These are phyloP conservation scores for Infundibulicybe gibba DNA, from an alignment of 768 basidiomycete genomes.

Conservation along the genomic window DNA sequence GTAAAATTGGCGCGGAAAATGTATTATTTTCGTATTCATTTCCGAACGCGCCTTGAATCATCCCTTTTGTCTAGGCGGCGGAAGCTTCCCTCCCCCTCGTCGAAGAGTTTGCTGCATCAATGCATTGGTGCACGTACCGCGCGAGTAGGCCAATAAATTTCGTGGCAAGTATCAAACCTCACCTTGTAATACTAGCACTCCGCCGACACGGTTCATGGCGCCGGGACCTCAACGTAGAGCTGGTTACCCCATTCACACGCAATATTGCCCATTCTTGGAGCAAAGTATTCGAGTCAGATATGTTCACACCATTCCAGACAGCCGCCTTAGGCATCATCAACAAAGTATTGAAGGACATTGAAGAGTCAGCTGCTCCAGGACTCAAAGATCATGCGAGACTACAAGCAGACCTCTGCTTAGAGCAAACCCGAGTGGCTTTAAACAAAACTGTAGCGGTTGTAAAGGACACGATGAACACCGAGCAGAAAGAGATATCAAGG, in stretches of 20 bases:
- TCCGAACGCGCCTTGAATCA: neutral
- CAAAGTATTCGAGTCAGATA: constrained; percentile 55
- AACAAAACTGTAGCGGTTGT: constrained; percentile 45
- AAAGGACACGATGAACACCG: constrained; percentile 41
- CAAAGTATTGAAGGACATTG: constrained; percentile 46
- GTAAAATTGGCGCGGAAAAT: constrained; percentile 44
- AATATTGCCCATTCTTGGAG: constrained; percentile 58
- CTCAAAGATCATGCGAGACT: constrained; percentile 47
- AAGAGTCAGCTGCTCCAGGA: constrained; percentile 44
- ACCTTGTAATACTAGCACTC: constrained; percentile 27
- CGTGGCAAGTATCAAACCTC: neutral
- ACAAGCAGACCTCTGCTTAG: constrained; percentile 48
- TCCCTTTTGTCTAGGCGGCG: constrained; percentile 27
- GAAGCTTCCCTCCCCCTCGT: constrained; percentile 40
- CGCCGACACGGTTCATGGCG: constrained; percentile 54
- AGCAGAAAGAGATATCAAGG: constrained; percentile 60
- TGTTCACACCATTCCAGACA: constrained; percentile 46
- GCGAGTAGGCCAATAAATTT: constrained; percentile 38
- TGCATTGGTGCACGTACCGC: constrained; percentile 61
- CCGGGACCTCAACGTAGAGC: constrained; percentile 57
- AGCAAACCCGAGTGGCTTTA: constrained; percentile 48
- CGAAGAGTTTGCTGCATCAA: constrained; percentile 46
- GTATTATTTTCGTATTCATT: constrained; percentile 23
- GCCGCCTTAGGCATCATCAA: constrained; percentile 32
- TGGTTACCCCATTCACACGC: constrained; percentile 53